Percentiles rank a stretch among this genome's conserved stretches.
Conservation (phyloP, 1,284 basidiomycete genomes). For the Malassezia japonica region DNA sequence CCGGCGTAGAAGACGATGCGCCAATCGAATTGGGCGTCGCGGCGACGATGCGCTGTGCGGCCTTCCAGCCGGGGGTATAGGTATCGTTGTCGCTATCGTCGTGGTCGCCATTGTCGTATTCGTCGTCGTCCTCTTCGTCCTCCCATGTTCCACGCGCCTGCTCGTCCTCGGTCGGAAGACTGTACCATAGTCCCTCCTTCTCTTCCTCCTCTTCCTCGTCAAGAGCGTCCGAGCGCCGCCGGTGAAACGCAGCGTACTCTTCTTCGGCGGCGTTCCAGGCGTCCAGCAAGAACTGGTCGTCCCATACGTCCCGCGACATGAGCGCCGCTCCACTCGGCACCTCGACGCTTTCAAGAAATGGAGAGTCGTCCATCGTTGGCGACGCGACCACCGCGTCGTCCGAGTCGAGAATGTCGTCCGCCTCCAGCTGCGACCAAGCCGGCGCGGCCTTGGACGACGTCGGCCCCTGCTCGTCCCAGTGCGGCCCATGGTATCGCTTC, state of each 20-base stretch:
- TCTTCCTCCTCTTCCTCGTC: background rate
- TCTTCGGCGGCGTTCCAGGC: constrained; percentile 18
- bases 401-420: background rate
- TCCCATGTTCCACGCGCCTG: too few species aligned
- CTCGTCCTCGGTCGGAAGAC: background rate
- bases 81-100: background rate
- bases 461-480: constrained; percentile 9
- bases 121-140: background rate
- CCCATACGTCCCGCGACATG: constrained; percentile 18
- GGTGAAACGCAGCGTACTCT: constrained; percentile 19
- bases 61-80: constrained; percentile 4
- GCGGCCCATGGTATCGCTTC: constrained; percentile 7
- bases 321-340: background rate
- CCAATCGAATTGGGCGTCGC: constrained; percentile 8
- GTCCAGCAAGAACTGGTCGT: constrained; percentile 19
- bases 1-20: background rate
- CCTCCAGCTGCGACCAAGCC: background rate
- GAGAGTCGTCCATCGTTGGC: background rate
- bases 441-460: background rate
- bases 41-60: constrained; percentile 2
- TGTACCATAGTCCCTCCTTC: constrained; percentile 1
- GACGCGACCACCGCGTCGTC: constrained; percentile 17
- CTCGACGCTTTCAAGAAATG: background rate
- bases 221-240: background rate
- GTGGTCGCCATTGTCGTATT: background rate